phyloP scores from a whole-genome alignment of 108 stramenopile species.

The Ochromonas danica region DNA sequence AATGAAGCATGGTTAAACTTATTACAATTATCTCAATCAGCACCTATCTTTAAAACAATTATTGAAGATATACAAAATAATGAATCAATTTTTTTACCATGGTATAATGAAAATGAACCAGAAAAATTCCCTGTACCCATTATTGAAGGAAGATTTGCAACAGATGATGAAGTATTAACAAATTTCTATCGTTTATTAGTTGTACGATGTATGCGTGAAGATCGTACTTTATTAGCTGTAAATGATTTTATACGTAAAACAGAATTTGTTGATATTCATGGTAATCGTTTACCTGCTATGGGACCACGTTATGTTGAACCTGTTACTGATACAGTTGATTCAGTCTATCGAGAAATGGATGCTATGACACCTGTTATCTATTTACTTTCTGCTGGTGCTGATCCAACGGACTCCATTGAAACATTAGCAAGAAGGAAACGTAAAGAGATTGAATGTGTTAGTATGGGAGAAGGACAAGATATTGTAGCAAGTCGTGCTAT shows the following conservation, averaged over 20 bases:
- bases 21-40: constrained; percentile 39
- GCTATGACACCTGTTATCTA: constrained; percentile 56
- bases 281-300: constrained; percentile 47
- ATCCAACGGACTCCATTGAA: constrained; percentile 65
- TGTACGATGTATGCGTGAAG: constrained; percentile 60
- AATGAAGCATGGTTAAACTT: constrained; percentile 58
- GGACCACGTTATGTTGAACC: constrained; percentile 57
- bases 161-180: constrained; percentile 48
- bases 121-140: constrained; percentile 53
- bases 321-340: constrained; percentile 60
- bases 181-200: constrained; percentile 57
- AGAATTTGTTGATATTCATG: constrained; percentile 52
- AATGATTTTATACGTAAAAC: constrained; percentile 54
- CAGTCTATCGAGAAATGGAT: constrained; percentile 49
- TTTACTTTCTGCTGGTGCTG: constrained; percentile 61
- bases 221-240: constrained; percentile 57
- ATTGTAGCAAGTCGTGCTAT: constrained; percentile 45
- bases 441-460: constrained; percentile 50
- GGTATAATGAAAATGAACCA: constrained; percentile 61
- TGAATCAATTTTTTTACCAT: constrained; percentile 53
- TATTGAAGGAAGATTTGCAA: constrained; percentile 45
- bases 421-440: constrained; percentile 54
- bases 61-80: constrained; percentile 44
- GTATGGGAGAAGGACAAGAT: constrained; percentile 65
- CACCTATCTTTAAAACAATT: constrained; percentile 49